Evolutionary conservation across 2,329 filamentous ascomycete genomes (phyloP), one percentile per base, ranked within the genome.

Genomic region (Fusarium sp.): DNA sequence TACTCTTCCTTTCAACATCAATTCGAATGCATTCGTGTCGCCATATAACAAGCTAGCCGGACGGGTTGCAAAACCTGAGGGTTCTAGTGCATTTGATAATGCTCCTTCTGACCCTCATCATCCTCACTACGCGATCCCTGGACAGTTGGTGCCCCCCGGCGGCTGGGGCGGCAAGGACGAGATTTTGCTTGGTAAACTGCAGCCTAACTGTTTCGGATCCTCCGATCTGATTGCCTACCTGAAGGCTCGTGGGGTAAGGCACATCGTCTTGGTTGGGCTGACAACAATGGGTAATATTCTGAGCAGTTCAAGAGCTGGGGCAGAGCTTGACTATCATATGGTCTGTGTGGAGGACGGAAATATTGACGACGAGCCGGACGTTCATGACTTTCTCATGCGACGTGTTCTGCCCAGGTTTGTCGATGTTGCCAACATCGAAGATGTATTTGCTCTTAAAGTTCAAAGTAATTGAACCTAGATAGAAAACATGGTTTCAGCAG

Each of bases 161-260:
- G 51, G 51, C 5, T 54, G 51, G 51, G 51, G 51, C 1, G 31
- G 51, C 11, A 54, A 47, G 2, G 40, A 47, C 6, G 51, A 54
- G 22, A 54, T 54, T 0, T 1, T 54, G 13, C 17, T 54, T 1
- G 40, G 40, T 3, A 54, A 54, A n/a, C 17, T 54, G 15, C 51
- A 54, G 1, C 51, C 51, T 1, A 47, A 13, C 5, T 54, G 31
- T 21, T 54, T 19, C 15, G 22, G 31, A 1, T 54, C 51, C 15
- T 54, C 51, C 14, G 42, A 54, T 1, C 3, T 54, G 1, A 0
- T 24, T 1, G 17, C 40, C 3, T 54, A 54, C 19, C 22, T 54
- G 2, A 13, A 40, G 3, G 51, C 26, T 8, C 40, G 51, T 2
- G 51, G 40, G 5, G 21, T 54, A 0, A 54, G 26, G 2, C 51